phyloP scores from a whole-genome alignment of 2,329 filamentous ascomycete genomes.

The Trichoderma sp. region DNA sequence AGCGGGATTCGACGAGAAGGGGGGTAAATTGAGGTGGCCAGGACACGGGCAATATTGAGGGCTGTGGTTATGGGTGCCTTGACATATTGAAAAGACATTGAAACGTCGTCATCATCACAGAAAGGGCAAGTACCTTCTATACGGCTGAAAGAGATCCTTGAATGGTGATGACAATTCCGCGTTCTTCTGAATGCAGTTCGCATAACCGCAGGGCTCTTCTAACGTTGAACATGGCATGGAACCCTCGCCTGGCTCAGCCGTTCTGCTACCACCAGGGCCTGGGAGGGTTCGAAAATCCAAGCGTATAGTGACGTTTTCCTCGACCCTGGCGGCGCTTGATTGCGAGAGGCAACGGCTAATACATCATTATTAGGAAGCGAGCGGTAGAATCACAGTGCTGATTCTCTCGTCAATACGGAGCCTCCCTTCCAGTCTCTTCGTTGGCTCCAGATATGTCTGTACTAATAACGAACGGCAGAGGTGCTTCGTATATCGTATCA shows the following conservation, averaged over 20 bases:
- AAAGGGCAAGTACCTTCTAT: background rate
- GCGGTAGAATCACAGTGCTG: background rate
- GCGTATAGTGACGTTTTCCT: background rate
- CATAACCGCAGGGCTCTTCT: background rate
- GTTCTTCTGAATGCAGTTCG: background rate
- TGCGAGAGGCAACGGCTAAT: background rate
- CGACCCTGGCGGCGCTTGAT: background rate
- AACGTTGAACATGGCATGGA: background rate
- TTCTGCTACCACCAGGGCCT: background rate
- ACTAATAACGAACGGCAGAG: background rate
- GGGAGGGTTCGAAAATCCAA: background rate
- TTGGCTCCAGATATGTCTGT: background rate
- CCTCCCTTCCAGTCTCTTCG: background rate
- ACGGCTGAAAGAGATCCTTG: background rate
- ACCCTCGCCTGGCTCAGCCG: background rate
- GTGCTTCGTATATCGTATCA: background rate
- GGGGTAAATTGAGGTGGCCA: background rate
- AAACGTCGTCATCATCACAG: background rate
- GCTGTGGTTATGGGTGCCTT: background rate
- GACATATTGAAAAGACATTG: background rate
- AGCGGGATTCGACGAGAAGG: background rate
- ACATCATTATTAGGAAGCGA: background rate
- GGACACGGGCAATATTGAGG: background rate
- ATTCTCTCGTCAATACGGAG: background rate
- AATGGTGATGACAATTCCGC: background rate